Base-by-base conservation (phyloP, 306 rosid genomes). In the Sicyos edulis region DNA sequence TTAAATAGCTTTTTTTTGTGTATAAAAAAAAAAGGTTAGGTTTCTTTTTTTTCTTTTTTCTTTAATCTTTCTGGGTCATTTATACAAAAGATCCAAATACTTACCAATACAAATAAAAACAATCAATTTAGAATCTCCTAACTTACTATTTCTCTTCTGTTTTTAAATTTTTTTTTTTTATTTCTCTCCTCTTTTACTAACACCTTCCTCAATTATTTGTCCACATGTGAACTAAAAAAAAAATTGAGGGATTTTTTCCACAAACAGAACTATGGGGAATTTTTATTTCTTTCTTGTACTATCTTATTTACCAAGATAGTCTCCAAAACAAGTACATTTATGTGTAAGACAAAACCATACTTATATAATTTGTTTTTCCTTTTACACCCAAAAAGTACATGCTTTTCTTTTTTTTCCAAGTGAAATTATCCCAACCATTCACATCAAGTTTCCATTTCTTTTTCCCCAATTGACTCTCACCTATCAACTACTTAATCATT, bases 371-470 rank as follows among this genome's bases (percentile, higher is more conserved):
- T 29, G 11, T 59, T 59, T 4, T 59, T 42, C 44, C 29, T 59
- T 26, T 12, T 34, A 22, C 42, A 26, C 6, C 20, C 65, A 59
- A 59, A 59, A 59, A 26, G 65, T 59, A 26, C 65, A 13, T 26
- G 32, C 14, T 6, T 59, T 59, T 26, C 44, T 44, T 13, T 59
- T 56, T 57, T 57, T 22, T 53, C 7, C 63, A 57, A 21, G 66
- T 59, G 66, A 59, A 26, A 14, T 59, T 59, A 26, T 59, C 66
- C 66, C 44, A 26, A 59, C 66, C 44, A 29, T 26, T n/a, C 42
- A 58, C 67, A 32, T 61, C 68, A 61, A 61, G 21, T 60, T 60
- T 60, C 47, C 47, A 6, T 60, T 29, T 56, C 21, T 26, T 26
- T 26, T 26, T 26, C 3, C 32, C 32, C 65, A 13, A 59, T 26